Base-by-base conservation (phyloP, 345 rosid genomes). In the Erodium maritimum region DNA sequence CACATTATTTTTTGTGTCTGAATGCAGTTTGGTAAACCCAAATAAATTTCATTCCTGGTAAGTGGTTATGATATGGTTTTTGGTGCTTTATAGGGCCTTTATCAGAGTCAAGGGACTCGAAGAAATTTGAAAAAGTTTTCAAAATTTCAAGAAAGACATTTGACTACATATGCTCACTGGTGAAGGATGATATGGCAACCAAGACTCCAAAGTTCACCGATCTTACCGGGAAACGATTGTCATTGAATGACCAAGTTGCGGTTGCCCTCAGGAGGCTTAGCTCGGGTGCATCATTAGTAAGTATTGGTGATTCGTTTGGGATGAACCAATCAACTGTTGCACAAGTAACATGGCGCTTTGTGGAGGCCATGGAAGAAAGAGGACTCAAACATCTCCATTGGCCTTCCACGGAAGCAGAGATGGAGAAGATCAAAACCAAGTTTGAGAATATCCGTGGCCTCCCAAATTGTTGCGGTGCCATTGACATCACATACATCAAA, bases 301-400 rank as follows among this genome's bases (percentile, higher is more conserved):
- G 67, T 0, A 68, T 79, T 61, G 90, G 82, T 11, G 82, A 84
- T 60, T 70, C 71, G 0, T 75, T 82, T 14, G 84, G 90, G 24
- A 65, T 84, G 59, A 79, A 64, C 63, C 86, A 77, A 70, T 77
- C 82, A 7, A 84, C 78, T 7, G 86, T 84, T 57, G 75, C 78
- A 23, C 90, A 84, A 72, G 77, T 79, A 29, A 84, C 90, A 18
- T 84, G 86, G 84, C 86, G 81, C 24, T 81, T 84, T 58, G 80
- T 84, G 7, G 80, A 81, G 68, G 68, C 90, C 21, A 66, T 84
- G 81, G 90, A 84, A 74, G 78, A 79, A 70, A 75, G 67, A 48
- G 84, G 78, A 11, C 76, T 77, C 58, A 75, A 57, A 37, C 90
- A 84, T 69, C 73, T 84, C 21, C 68, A 57, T 33, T 81, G 90